Conservation (phyloP, 2,329 filamentous ascomycete genomes). For the Tolypocladium amazonense region DNA sequence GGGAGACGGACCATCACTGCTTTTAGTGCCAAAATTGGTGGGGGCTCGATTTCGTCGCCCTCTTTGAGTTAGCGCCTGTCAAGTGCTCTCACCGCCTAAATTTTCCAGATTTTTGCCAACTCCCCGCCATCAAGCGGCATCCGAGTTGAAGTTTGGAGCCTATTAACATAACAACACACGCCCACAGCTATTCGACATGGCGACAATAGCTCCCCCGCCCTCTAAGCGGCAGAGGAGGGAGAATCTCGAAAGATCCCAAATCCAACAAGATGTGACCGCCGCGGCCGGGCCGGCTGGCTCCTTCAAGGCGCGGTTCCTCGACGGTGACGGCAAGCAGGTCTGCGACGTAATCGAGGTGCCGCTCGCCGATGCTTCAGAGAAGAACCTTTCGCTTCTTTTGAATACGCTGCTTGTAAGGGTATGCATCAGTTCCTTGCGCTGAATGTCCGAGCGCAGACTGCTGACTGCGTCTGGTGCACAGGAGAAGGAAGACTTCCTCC, state of each 20-base stretch:
- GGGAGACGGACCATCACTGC: neutral
- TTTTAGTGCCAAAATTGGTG: neutral
- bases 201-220: slow-evolving; percentile 72
- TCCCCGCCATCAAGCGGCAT: neutral
- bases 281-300: slow-evolving; percentile 62
- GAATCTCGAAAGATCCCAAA: slow-evolving; percentile 56
- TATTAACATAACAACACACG: neutral
- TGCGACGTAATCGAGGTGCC: slow-evolving; percentile 63
- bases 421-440: slow-evolving; percentile 6
- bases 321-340: slow-evolving; percentile 65
- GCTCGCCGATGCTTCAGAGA: slow-evolving; percentile 74
- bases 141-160: neutral
- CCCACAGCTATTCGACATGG: slow-evolving; percentile 40
- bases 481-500: slow-evolving; percentile 49
- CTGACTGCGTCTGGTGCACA: slow-evolving; percentile 9
- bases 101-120: slow-evolving; percentile 14
- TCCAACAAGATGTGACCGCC: slow-evolving; percentile 64
- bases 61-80: neutral
- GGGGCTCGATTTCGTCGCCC: neutral
- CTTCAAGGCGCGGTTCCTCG: slow-evolving; percentile 78
- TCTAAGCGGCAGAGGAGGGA: slow-evolving; percentile 81
- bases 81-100: slow-evolving; percentile 14
- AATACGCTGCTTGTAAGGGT: slow-evolving; percentile 76
- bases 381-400: slow-evolving; percentile 77
- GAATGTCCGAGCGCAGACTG: neutral